Conservation (phyloP, 495 filamentous ascomycete genomes). For the Annulohypoxylon nitens region DNA sequence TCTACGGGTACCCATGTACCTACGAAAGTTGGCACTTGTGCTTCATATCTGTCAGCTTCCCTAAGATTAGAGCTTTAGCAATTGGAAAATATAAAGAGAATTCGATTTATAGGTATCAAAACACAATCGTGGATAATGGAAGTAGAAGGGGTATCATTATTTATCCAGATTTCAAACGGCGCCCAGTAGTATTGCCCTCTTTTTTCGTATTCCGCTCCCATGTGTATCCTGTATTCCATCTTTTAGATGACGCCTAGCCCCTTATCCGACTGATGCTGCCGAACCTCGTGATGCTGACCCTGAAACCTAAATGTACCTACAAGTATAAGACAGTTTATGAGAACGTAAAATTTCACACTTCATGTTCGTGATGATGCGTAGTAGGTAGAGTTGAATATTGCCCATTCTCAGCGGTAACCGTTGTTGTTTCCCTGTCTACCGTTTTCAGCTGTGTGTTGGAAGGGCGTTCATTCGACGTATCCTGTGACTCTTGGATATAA, state of each 20-base stretch:
- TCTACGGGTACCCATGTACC: too few relatives aligned
- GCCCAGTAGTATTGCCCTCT: conserved; percentile 1
- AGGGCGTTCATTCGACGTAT: conserved; percentile 10
- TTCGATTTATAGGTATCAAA: background rate
- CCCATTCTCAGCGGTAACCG: background rate
- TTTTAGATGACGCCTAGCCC: background rate
- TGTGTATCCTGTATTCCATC: conserved; percentile 1
- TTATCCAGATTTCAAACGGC: conserved; percentile 11
- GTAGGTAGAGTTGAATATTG: background rate
- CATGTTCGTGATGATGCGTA: background rate
- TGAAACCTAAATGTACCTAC: background rate
- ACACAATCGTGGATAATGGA: conserved; percentile 1
- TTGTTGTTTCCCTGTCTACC: background rate
- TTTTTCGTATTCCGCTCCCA: conserved; percentile 2
- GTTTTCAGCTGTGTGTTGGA: conserved; percentile 13
- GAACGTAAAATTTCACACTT: background rate
- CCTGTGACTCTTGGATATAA: background rate
- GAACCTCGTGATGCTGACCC: background rate
- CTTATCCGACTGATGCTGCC: background rate
- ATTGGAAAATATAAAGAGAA: background rate
- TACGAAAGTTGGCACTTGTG: background rate
- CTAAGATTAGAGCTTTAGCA: background rate
- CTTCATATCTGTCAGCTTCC: background rate
- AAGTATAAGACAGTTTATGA: background rate
- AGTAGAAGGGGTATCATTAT: conserved; percentile 32